A percentile compares a stretch with the other conserved stretches of the same genome.
Evolutionary conservation across 2,329 filamentous ascomycete species (phyloP).

Genomic region (Trichoderma sp.): DNA sequence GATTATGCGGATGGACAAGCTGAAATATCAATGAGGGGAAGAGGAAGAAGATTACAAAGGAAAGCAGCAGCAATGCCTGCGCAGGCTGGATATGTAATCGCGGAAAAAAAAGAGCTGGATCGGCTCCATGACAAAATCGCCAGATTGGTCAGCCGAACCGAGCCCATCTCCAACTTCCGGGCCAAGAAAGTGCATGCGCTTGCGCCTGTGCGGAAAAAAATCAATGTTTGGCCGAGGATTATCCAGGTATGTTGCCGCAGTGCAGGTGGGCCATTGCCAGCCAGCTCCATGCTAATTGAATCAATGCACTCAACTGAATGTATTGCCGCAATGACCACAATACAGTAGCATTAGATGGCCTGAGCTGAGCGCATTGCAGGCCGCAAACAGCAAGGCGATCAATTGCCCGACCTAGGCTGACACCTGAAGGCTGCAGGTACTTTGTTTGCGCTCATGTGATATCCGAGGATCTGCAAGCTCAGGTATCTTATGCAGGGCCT

Average conservation of each 20-base stretch:
- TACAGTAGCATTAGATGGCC: background rate
- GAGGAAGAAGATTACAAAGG: background rate
- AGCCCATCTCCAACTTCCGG: constrained; percentile 1
- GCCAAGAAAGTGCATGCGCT: background rate
- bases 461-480: background rate
- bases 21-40: constrained; percentile 9
- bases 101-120: constrained; percentile 12
- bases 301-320: background rate
- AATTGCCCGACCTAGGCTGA: background rate
- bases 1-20: background rate
- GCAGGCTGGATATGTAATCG: constrained; percentile 13
- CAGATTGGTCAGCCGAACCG: constrained; percentile 22
- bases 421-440: background rate
- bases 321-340: background rate
- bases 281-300: background rate
- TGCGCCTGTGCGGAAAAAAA: background rate
- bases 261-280: background rate
- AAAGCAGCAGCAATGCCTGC: constrained; percentile 1
- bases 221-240: constrained; percentile 1
- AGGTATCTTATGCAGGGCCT: background rate
- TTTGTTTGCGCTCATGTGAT: background rate
- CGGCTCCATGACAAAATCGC: constrained; percentile 12
- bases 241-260: background rate
- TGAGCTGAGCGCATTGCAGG: background rate
- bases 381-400: background rate